Percentiles rank a stretch among this genome's conserved stretches.
Evolutionary conservation across 2,329 filamentous ascomycete genomes (phyloP).

Genomic region (Macrophomina phaseolina): DNA sequence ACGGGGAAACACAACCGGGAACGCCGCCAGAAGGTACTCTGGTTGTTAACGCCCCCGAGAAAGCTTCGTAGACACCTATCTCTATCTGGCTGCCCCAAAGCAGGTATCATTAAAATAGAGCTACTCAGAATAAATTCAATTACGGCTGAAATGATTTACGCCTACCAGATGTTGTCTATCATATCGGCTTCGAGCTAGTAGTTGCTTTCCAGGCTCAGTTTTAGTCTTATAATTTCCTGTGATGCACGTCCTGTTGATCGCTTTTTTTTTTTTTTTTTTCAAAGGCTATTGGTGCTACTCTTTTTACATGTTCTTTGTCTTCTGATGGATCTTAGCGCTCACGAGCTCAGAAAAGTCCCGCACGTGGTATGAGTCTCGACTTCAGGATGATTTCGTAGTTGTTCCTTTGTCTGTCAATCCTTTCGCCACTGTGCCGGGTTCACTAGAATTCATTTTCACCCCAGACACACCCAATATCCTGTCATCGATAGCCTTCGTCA

Average conservation of each 20-base stretch:
- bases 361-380: not conserved
- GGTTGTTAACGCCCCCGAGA: not conserved
- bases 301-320: not conserved
- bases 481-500: not conserved
- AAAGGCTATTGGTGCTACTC: not conserved
- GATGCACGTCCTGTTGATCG: no score
- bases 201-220: no score
- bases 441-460: not conserved
- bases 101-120: no score
- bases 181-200: no score
- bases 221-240: no score
- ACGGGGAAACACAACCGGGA: not conserved
- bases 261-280: no score
- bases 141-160: no score
- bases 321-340: no score
- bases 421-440: slow-evolving; percentile 9
- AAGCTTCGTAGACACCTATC: not conserved
- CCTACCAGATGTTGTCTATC: no score
- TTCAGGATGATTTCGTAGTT: not conserved
- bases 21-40: slow-evolving; percentile 5
- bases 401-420: not conserved
- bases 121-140: no score
- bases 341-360: not conserved
- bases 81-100: not conserved
- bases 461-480: not conserved